Conservation (phyloP, 2,329 filamentous ascomycete genomes). For the Alternaria arborescens region DNA sequence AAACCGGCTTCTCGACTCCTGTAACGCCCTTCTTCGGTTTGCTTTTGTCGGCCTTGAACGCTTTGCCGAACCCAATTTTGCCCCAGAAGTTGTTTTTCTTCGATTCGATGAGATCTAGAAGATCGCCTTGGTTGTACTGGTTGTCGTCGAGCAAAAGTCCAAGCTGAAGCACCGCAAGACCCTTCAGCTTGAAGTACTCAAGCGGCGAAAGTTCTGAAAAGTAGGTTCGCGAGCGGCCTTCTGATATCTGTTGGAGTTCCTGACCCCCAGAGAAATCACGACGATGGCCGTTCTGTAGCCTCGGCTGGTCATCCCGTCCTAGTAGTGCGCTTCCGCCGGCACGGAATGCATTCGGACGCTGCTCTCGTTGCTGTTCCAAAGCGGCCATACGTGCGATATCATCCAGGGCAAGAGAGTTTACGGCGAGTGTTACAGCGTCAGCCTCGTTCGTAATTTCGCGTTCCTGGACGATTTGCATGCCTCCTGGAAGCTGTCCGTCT, state of each 20-base stretch:
- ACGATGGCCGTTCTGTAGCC: conserved; percentile 73
- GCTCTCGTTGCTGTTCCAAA: conserved; percentile 91
- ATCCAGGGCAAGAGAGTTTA: conserved; percentile 90
- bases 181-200: conserved; percentile 96
- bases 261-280: conserved; percentile 69
- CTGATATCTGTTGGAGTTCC: conserved; percentile 60
- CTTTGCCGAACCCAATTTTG: conserved; percentile 95
- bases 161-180: conserved; percentile 94
- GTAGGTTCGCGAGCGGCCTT: conserved; percentile 74
- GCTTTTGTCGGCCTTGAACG: conserved; percentile 60
- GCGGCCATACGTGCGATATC: conserved; percentile 97
- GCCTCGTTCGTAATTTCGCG: conserved; percentile 73
- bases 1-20: conserved; percentile 46
- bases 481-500: conserved; percentile 65
- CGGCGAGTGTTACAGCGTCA: conserved; percentile 84
- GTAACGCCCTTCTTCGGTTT: conserved; percentile 79
- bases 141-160: conserved; percentile 89
- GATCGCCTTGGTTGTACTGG: conserved; percentile 91
- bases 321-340: conserved; percentile 76
- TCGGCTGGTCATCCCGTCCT: conserved; percentile 68
- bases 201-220: conserved; percentile 95
- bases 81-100: conserved; percentile 97
- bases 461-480: conserved; percentile 83
- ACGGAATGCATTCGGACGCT: conserved; percentile 80
- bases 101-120: conserved; percentile 90